A percentile compares a stretch with the other conserved stretches of the same genome.
These are phyloP conservation scores for Saturnispora diversa DNA, from an alignment of 805 yeast species.

Conservation along the genomic window DNA sequence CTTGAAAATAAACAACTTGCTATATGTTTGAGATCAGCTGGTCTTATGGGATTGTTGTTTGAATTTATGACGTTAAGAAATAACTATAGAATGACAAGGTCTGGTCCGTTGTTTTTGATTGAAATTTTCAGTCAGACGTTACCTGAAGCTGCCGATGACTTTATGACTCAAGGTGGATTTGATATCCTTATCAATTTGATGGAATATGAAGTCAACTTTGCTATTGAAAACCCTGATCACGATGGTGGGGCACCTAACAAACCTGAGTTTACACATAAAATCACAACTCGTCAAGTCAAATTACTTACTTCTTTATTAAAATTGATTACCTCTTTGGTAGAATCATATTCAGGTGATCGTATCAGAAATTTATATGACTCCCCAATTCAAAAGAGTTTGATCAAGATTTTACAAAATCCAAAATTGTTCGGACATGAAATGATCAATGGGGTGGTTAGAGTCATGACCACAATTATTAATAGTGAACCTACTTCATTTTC, in stretches of 20 bases:
- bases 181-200: conserved; percentile 49
- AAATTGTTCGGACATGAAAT: conserved; percentile 59
- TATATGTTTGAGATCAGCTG: conserved; percentile 61
- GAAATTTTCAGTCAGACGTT: conserved; percentile 36
- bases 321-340: conserved; percentile 54
- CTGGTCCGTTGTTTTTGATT: conserved; percentile 56
- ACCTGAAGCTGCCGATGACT: conserved; percentile 50
- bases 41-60: conserved; percentile 57
- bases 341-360: conserved; percentile 74
- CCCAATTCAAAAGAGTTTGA: conserved; percentile 55
- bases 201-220: conserved; percentile 56
- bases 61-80: conserved; percentile 50
- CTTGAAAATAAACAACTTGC: conserved; percentile 48
- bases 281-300: conserved; percentile 53
- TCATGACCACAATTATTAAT: conserved; percentile 65
- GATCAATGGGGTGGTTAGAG: conserved; percentile 51
- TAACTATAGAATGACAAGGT: conserved; percentile 45
- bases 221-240: conserved; percentile 47
- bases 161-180: conserved; percentile 63
- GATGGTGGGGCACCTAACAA: conserved; percentile 51
- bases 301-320: conserved; percentile 53
- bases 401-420: conserved; percentile 49
- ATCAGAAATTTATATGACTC: conserved; percentile 83
- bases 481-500: conserved; percentile 87
- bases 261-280: conserved; percentile 40